Conservation (phyloP, 352 stramenopile genomes). For the Pythium angustatum region DNA sequence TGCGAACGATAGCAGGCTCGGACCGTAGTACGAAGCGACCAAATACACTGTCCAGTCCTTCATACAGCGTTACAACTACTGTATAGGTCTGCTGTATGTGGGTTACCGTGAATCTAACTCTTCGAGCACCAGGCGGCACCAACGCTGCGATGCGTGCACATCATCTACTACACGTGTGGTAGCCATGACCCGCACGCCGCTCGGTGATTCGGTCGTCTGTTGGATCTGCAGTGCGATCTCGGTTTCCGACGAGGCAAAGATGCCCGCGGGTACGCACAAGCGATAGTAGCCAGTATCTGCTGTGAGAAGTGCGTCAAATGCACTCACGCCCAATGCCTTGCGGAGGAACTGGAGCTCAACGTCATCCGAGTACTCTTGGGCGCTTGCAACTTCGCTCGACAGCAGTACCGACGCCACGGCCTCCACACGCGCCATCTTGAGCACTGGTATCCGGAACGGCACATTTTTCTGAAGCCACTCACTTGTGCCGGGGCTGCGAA, state of each 20-base stretch:
- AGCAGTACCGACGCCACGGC: conserved; percentile 17
- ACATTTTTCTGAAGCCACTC: conserved; percentile 51
- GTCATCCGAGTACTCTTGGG: conserved; percentile 24
- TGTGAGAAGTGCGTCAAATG: conserved; percentile 58
- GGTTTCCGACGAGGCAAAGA: not conserved
- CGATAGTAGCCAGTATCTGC: conserved; percentile 48
- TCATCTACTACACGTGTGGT: not conserved
- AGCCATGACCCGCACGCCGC: not conserved
- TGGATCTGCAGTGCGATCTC: conserved; percentile 1
- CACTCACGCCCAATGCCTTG: conserved; percentile 48
- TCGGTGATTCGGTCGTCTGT: conserved; percentile 4
- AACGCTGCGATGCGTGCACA: not conserved
- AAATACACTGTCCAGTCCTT: too few species aligned
- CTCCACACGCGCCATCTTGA: conserved; percentile 42
- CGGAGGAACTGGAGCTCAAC: conserved; percentile 45
- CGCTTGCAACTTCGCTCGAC: not conserved
- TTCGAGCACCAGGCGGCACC: conserved; percentile 1
- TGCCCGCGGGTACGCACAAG: conserved; percentile 19
- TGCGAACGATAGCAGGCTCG: too few species aligned
- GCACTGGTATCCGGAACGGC: conserved; percentile 45
- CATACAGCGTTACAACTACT: too few species aligned
- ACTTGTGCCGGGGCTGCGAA: conserved; percentile 64
- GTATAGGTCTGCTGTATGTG: too few species aligned
- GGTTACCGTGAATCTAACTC: conserved; percentile 15
- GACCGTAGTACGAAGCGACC: too few species aligned